Evolutionary conservation across 805 yeast species (phyloP).

Genomic region (Candida chilensis): DNA sequence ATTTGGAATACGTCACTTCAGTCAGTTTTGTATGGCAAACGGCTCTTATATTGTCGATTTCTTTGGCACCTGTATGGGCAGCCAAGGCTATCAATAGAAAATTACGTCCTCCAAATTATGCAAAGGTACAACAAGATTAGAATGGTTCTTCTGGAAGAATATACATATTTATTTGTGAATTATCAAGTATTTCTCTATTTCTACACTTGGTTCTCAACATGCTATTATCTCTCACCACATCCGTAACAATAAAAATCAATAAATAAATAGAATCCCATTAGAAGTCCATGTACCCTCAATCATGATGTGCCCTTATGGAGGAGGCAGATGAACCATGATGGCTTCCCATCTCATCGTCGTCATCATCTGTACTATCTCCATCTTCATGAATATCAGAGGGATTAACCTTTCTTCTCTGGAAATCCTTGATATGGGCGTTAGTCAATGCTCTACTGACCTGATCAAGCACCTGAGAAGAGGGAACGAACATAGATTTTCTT

Average conservation of each 20-base stretch:
- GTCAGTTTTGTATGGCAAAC: conserved; percentile 63
- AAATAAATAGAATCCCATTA: too few relatives aligned
- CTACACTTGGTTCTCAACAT: too few relatives aligned
- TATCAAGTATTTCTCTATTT: too few relatives aligned
- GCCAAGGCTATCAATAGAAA: conserved; percentile 66
- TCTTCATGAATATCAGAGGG: conserved; percentile 10
- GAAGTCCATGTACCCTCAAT: too few relatives aligned
- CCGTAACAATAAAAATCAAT: too few relatives aligned
- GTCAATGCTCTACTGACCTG: conserved; percentile 48
- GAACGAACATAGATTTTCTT: conserved; percentile 4
- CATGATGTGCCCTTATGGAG: too few relatives aligned
- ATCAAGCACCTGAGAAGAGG: conserved; percentile 16
- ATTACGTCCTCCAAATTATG: conserved; percentile 90
- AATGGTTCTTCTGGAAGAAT: too few relatives aligned
- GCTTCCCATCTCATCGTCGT: conserved; percentile 14
- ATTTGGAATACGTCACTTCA: conserved; percentile 51
- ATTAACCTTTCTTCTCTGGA: conserved; percentile 52
- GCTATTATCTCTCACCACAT: too few relatives aligned
- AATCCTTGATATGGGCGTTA: conserved; percentile 78
- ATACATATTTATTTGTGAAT: too few relatives aligned
- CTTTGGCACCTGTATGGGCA: conserved; percentile 86
- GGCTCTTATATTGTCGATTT: conserved; percentile 50
- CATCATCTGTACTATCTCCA: conserved; percentile 23
- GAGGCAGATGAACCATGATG: too few relatives aligned
- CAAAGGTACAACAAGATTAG: conserved; percentile 82